Evolutionary conservation across 2,329 filamentous ascomycete genomes (phyloP).

Genomic region (Metarhizium anisopliae): DNA sequence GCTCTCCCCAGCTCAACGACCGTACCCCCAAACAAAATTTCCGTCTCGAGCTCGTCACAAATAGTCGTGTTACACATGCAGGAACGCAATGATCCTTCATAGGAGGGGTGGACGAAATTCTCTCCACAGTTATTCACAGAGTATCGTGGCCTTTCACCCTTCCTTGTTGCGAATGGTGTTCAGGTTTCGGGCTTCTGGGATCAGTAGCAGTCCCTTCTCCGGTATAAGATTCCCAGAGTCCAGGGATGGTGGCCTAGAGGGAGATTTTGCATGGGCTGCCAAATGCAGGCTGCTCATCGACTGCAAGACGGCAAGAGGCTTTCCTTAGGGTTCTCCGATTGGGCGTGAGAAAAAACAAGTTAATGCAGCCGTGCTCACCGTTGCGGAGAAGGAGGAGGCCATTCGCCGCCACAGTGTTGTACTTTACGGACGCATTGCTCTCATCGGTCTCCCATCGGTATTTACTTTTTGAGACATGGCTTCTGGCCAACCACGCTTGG

Average conservation of each 20-base stretch:
- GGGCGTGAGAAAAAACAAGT: neutral
- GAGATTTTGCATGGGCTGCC: conserved; percentile 1
- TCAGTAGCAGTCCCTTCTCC: neutral
- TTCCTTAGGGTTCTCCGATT: neutral
- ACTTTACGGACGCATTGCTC: conserved; percentile 1
- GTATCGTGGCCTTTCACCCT: neutral
- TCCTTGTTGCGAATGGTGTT: neutral
- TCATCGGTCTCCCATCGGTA: conserved; percentile 1
- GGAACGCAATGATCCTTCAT: conserved; percentile 5
- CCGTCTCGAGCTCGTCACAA: neutral
- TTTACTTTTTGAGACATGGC: conserved; percentile 8
- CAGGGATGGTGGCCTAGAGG: neutral
- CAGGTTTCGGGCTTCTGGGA: neutral
- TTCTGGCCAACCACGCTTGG: neutral
- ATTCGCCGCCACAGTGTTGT: conserved; percentile 4
- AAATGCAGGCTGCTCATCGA: conserved; percentile 3
- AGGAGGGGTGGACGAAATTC: conserved; percentile 1
- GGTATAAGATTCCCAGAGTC: neutral
- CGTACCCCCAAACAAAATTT: neutral
- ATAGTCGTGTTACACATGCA: conserved; percentile 11
- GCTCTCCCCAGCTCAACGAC: neutral
- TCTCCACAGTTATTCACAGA: neutral
- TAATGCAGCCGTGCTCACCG: conserved; percentile 2
- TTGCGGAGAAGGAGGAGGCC: conserved; percentile 5
- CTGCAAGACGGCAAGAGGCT: neutral